Conservation (phyloP, 371 early-diverging fungal genomes). For the Paramicrosporidium saccamoebae region DNA sequence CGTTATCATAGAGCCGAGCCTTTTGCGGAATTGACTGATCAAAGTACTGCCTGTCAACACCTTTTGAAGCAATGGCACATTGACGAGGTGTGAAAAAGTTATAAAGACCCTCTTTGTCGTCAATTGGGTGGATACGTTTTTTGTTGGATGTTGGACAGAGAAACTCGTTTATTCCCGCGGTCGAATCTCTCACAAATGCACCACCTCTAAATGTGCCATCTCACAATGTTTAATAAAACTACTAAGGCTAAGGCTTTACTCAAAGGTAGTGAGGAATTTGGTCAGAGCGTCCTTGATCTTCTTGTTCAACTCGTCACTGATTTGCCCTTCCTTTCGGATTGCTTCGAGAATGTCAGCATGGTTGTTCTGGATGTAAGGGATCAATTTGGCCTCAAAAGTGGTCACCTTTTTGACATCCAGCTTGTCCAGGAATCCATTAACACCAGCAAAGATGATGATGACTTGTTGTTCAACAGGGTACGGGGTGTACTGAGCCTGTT, state of each 20-base stretch:
- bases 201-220: too few species aligned
- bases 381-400: conserved; percentile 60
- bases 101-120: too few species aligned
- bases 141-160: too few species aligned
- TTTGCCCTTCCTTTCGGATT: conserved; percentile 55
- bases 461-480: conserved; percentile 74
- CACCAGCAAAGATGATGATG: conserved; percentile 66
- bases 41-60: too few species aligned
- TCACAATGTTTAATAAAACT: background rate
- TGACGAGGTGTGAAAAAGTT: too few species aligned
- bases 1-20: too few species aligned
- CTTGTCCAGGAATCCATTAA: conserved; percentile 89
- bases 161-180: too few species aligned
- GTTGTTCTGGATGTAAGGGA: conserved; percentile 50
- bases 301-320: conserved; percentile 50
- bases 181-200: too few species aligned
- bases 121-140: too few species aligned
- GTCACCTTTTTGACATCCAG: conserved; percentile 53
- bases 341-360: conserved; percentile 48
- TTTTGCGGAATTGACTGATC: too few species aligned
- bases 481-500: conserved; percentile 74
- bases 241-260: conserved; percentile 7
- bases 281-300: conserved; percentile 41
- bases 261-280: conserved; percentile 55
- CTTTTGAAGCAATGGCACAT: too few species aligned